Evolutionary conservation across 2,329 filamentous ascomycete species (phyloP).

Genomic region (Exserohilum rostratum): DNA sequence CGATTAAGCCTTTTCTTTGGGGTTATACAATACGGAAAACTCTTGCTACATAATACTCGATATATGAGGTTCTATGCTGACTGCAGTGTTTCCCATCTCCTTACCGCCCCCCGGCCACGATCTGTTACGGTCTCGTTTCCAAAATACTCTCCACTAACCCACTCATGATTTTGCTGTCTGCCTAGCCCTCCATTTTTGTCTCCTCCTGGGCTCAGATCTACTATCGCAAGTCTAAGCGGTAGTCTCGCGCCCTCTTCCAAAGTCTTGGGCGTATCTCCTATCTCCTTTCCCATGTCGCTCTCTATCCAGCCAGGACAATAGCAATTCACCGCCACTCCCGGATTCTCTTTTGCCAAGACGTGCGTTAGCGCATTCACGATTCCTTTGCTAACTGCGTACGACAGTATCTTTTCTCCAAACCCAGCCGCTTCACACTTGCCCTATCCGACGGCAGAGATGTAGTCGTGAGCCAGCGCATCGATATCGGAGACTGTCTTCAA

Average conservation of each 20-base stretch:
- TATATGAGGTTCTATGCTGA: neutral
- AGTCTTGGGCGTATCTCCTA: slow-evolving; percentile 26
- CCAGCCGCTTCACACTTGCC: slow-evolving; percentile 8
- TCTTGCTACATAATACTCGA: too few species aligned
- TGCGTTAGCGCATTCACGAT: slow-evolving; percentile 24
- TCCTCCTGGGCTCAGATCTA: slow-evolving; percentile 17
- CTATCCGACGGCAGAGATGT: neutral
- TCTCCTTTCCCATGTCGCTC: slow-evolving; percentile 30
- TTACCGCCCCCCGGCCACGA: slow-evolving; percentile 18
- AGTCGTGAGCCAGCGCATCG: slow-evolving; percentile 10
- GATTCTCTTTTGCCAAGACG: slow-evolving; percentile 17
- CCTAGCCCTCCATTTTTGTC: slow-evolving; percentile 11
- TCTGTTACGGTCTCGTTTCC: slow-evolving; percentile 19
- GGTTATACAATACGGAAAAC: too few species aligned
- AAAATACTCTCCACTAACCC: slow-evolving; percentile 22
- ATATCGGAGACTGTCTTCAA: slow-evolving; percentile 1
- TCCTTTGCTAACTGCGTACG: slow-evolving; percentile 35
- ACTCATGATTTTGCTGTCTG: neutral
- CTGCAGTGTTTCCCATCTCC: slow-evolving; percentile 11
- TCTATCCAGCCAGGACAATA: slow-evolving; percentile 33
- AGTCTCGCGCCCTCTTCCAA: slow-evolving; percentile 23
- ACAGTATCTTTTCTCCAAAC: slow-evolving; percentile 17
- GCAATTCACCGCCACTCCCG: slow-evolving; percentile 15
- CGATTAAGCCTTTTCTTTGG: slow-evolving; percentile 21
- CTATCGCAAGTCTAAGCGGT: slow-evolving; percentile 19